Base-by-base conservation (phyloP, 2,329 filamentous ascomycete genomes). In the Pseudogymnoascus sp. region DNA sequence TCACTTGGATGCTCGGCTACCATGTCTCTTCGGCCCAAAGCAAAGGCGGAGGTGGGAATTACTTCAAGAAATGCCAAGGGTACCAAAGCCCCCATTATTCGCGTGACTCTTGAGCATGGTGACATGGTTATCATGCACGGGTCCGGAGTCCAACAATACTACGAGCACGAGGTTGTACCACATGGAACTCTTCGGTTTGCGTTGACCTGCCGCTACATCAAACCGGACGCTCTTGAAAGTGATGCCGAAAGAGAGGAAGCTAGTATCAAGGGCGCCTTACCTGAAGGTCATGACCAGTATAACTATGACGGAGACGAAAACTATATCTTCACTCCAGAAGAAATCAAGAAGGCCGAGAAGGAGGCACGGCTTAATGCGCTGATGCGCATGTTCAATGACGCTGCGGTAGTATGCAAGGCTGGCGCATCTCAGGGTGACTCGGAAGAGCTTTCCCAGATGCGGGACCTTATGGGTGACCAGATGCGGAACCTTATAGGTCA, bases 61-160 rank as follows among this genome's bases (percentile, higher is more conserved):
- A 63, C 67, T 7, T 71, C 69, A 14, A 67, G 69, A 1, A 67
- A 71, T 35, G 66, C 67, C 4, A 74, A 70, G n/a, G 70, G 71
- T 3, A 70, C 68, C 0, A 70, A 72, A 58, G 35, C 64, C 1
- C 63, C 62, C 5, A 64, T 77, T 4, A 64, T 82, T 0, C 70
- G 72, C 4, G 67, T 82, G 0, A 65, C 68, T 1, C 72, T 89
- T 3, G 75, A 77, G 6, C 85, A 89, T 68, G 86, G 85, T 0
- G 85, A 88, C 67, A 79, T 88, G 9, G 77, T 84, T 2, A 73
- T 87, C 15, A 88, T 88, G 84, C 79, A 85, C 65, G 85, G 84
- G 0, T 73, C 73, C 0, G 72, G 74, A 0, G 81, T 89, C 11
- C 86, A 89, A 66, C 75, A 77, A 65, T 75, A 78, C 18, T 84